Evolutionary conservation across 202 grass and related monocot genomes (phyloP).

Genomic region (Saccharum hybrid): DNA sequence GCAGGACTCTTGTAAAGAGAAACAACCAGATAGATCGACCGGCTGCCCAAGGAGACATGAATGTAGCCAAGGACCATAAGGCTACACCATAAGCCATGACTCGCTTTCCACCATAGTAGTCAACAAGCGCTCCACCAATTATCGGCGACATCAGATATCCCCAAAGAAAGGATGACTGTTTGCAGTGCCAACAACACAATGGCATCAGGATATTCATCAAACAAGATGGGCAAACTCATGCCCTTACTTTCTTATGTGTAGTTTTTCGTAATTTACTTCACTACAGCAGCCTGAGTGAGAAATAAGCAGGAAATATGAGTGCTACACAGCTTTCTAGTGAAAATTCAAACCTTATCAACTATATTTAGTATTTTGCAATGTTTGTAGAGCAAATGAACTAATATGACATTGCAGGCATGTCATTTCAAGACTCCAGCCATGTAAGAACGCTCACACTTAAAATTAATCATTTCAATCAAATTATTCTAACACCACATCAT

Average conservation of each 20-base stretch:
- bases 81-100: constrained; percentile 94
- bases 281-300: neutral
- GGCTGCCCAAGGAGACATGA: constrained; percentile 93
- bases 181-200: constrained; percentile 46
- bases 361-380: neutral
- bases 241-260: neutral
- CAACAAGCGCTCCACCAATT: constrained; percentile 87
- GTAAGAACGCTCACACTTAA: neutral
- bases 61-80: constrained; percentile 96
- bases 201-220: constrained; percentile 34
- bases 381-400: constrained; percentile 12
- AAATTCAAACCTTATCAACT: neutral
- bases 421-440: neutral
- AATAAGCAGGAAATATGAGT: neutral
- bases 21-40: constrained; percentile 73
- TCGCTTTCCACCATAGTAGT: constrained; percentile 85
- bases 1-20: constrained; percentile 72
- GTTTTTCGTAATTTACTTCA: constrained; percentile 1
- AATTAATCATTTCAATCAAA: neutral
- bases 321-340: neutral
- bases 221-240: constrained; percentile 24
- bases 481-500: neutral
- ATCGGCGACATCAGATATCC: constrained; percentile 95
- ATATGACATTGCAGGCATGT: neutral
- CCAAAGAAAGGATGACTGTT: constrained; percentile 97